Percentiles rank a stretch among this genome's conserved stretches.
Conservation (phyloP, 345 rosid species). For the Populus simonii region DNA sequence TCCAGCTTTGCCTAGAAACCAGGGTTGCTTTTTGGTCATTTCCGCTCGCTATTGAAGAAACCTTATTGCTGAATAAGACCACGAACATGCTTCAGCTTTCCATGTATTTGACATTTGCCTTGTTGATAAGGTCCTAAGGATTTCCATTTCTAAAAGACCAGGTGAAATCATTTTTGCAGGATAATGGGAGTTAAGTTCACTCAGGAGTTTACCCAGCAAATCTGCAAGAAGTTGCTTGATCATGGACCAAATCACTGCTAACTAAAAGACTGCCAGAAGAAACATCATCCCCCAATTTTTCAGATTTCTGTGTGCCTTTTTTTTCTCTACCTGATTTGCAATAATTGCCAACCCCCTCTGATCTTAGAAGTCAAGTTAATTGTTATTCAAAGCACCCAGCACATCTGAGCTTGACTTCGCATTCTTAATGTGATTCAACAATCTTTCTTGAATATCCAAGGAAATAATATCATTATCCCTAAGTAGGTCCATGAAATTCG, state of each 20-base stretch:
- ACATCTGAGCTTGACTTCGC: slow-evolving; percentile 1
- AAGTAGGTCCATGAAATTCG: slow-evolving; percentile 23
- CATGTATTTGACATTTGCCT: background rate
- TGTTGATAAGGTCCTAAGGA: background rate
- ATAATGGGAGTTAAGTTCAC: background rate
- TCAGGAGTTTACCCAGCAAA: background rate
- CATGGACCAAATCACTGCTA: background rate
- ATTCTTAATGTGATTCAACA: slow-evolving; percentile 16
- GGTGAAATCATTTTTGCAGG: background rate
- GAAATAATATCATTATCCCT: slow-evolving; percentile 19
- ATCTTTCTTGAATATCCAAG: slow-evolving; percentile 10
- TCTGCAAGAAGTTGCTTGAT: background rate
- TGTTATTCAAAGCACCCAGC: background rate
- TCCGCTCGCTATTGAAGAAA: too few species aligned
- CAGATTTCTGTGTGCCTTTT: too few species aligned
- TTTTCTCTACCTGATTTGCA: too few species aligned
- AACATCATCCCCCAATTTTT: background rate
- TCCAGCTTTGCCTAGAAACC: too few species aligned
- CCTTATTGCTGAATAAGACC: too few species aligned
- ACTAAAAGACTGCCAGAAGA: background rate
- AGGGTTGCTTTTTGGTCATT: too few species aligned
- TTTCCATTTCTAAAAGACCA: background rate
- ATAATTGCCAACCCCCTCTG: too few species aligned
- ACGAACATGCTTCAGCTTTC: background rate
- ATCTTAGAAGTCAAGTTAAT: too few species aligned